Conservation (phyloP, 164 flowering plant genomes). For the Vitis vinifera region DNA sequence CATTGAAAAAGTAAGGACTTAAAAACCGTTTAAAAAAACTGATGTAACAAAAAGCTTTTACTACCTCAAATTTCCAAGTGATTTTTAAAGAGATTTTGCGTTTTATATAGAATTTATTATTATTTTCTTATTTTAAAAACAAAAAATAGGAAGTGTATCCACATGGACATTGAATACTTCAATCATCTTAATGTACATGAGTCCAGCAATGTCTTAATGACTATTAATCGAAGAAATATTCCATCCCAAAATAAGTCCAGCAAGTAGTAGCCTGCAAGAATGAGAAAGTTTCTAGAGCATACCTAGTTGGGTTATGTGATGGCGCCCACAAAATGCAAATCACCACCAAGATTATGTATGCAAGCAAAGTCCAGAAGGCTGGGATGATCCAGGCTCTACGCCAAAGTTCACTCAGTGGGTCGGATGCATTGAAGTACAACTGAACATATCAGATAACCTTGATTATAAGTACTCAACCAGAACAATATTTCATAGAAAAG, state of each 20-base stretch:
- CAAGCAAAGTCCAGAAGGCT: conserved; percentile 80
- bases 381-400: conserved; percentile 82
- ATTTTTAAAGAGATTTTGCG: too few species aligned
- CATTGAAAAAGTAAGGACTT: too few species aligned
- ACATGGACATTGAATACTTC: too few species aligned
- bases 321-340: conserved; percentile 88
- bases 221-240: not conserved
- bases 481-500: not conserved
- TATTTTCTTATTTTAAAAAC: too few species aligned
- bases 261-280: not conserved
- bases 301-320: conserved; percentile 80
- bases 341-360: conserved; percentile 55
- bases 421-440: conserved; percentile 90
- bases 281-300: conserved; percentile 2
- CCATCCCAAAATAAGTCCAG: not conserved
- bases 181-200: not conserved
- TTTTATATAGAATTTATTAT: too few species aligned
- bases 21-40: too few species aligned
- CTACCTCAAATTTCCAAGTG: too few species aligned
- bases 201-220: not conserved
- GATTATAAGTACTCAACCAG: not conserved
- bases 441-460: conserved; percentile 25
- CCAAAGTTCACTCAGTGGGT: conserved; percentile 80
- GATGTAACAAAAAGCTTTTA: too few species aligned
- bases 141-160: too few species aligned